Base-by-base conservation (phyloP, 116 monocot genomes). In the Zostera marina region DNA sequence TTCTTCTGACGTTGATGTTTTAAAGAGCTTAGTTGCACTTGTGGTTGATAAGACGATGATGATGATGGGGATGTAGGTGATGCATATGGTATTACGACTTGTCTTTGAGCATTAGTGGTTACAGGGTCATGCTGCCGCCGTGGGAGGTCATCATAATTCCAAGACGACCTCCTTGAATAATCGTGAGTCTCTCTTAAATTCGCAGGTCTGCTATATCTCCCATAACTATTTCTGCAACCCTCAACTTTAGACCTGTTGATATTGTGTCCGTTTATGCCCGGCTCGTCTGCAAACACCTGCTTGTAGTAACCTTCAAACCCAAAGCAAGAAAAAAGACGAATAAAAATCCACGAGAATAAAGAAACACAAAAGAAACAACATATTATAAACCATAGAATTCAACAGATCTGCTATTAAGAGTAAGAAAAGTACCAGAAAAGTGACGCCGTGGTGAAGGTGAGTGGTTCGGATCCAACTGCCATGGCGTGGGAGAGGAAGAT, bases 361-460 rank as follows among this genome's bases (percentile, higher is more conserved):
- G 5, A 48, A n/a, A 24, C 32, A 5, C 32, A 32, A 64, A 41
- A 26, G 19, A 48, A 70, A 65, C 25, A 11, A 7, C 0, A 52
- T 22, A 41, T 1, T 32, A 32, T 32, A 32, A 65, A 53, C 41
- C 58, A 20, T 24, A 49, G 26, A 10, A 2, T n/a, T 15, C 22
- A 46, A 16, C 51, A 70, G 68, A 73, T 70, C 67, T 47, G 6
- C 23, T 32, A 32, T 32, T 32, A 32, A 32, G 32, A 5, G 15
- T 6, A 25, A 42, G 20, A 5, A 43, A 42, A 22, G 12, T 68
- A 65, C 72, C 70, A 40, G 70, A 22, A 38, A 66, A 64, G 13
- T 63, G 60, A 8, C 76, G 81, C 46, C 81, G 73, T 48, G 75
- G 73, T 19, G 73, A 81, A 14, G 66, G 73, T 10, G 70, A 66